phyloP scores from a whole-genome alignment of 208 protist genomes.

The Sergeia podlipaevii region DNA sequence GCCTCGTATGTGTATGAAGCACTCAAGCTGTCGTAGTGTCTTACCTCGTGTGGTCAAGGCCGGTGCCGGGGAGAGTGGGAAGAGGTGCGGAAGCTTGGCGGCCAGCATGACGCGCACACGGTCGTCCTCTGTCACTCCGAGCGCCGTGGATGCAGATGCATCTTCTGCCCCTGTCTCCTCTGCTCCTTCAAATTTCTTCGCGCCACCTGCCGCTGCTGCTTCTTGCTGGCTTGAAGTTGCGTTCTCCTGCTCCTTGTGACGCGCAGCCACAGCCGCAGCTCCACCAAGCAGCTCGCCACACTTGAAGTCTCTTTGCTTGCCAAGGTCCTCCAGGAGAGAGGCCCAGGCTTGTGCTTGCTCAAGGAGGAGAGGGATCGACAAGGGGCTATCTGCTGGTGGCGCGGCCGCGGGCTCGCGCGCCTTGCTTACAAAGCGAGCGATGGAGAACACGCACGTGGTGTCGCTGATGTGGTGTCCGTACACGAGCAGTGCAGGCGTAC shows the following conservation, averaged over 20 bases:
- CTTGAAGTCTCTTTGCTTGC: constrained; percentile 1
- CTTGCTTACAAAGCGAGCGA: no score
- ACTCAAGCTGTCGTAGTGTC: constrained; percentile 5
- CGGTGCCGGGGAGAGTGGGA: not conserved
- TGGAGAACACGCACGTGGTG: not conserved
- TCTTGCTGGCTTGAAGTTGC: not conserved
- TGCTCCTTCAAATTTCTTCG: no score
- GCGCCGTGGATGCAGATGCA: not conserved
- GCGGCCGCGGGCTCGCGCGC: not conserved
- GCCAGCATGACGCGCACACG: constrained; percentile 27
- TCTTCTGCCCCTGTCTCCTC: constrained; percentile 1
- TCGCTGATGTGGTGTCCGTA: constrained; percentile 7
- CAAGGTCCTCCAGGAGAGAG: not conserved
- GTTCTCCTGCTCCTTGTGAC: not conserved
- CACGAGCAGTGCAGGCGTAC: constrained; percentile 12
- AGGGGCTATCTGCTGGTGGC: not conserved
- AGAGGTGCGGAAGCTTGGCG: constrained; percentile 9
- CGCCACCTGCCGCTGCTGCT: not conserved
- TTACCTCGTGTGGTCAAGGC: not conserved
- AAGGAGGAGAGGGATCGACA: not conserved
- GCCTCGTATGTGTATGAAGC: constrained; percentile 35
- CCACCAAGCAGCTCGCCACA: constrained; percentile 8
- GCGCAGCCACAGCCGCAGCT: not conserved
- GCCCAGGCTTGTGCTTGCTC: not conserved
- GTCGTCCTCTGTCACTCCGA: constrained; percentile 20